Evolutionary conservation across 2,329 filamentous ascomycete genomes (phyloP).

Genomic region (Cladosporium phlei): DNA sequence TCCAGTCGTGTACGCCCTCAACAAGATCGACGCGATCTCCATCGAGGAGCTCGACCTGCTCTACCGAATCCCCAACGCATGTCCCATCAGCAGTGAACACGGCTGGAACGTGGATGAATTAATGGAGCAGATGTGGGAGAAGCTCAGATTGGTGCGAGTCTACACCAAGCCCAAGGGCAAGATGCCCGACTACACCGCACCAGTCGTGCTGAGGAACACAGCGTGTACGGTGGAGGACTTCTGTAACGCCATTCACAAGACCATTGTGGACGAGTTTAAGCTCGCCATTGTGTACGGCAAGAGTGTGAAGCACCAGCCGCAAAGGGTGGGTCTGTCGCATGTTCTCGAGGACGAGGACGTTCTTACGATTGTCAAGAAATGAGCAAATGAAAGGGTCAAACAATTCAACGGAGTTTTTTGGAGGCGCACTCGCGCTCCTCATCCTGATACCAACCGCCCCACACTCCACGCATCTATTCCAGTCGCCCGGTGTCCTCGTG

Average conservation of each 20-base stretch:
- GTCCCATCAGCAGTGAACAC: constrained; percentile 89
- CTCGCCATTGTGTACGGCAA: constrained; percentile 93
- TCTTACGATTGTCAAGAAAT: constrained; percentile 42
- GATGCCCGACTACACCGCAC: constrained; percentile 83
- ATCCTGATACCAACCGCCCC: background rate
- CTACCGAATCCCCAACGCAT: constrained; percentile 94
- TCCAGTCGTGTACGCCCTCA: constrained; percentile 96
- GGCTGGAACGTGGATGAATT: constrained; percentile 98
- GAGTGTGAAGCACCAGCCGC: constrained; percentile 97
- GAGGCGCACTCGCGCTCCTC: background rate
- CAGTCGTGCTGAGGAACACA: constrained; percentile 78
- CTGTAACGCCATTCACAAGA: constrained; percentile 95
- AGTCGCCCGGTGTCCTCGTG: too few relatives aligned
- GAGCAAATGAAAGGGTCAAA: constrained; percentile 2
- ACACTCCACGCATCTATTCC: too few relatives aligned
- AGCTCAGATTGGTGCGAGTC: constrained; percentile 81
- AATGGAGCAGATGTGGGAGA: constrained; percentile 98
- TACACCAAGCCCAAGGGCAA: constrained; percentile 98
- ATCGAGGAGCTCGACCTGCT: constrained; percentile 96
- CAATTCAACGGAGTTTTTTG: too few relatives aligned
- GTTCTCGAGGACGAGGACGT: constrained; percentile 97
- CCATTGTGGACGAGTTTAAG: constrained; percentile 93
- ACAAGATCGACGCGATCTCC: constrained; percentile 97
- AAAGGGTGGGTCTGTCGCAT: constrained; percentile 85
- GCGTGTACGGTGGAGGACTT: constrained; percentile 95